Percentiles rank a stretch among this genome's conserved stretches.
Conservation (phyloP, 257 asterid species). For the Jasminum sambac region DNA sequence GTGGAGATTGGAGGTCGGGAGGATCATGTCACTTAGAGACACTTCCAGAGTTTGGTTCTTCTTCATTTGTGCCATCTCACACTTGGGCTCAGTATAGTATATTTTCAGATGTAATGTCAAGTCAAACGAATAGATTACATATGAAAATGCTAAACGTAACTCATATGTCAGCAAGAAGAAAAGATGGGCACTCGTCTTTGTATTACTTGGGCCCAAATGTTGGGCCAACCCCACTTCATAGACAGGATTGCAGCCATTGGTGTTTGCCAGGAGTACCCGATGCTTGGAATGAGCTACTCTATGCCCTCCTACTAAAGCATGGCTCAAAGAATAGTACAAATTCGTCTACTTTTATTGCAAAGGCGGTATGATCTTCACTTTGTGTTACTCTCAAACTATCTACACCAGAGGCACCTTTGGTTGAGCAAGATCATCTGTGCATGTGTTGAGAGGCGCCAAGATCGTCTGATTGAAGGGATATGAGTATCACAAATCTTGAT, state of each 20-base stretch:
- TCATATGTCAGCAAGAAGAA: conserved; percentile 69
- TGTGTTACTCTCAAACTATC: not conserved
- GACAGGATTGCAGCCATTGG: conserved; percentile 99
- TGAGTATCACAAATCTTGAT: conserved; percentile 21
- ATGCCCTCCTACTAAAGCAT: conserved; percentile 58
- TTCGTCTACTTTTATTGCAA: conserved; percentile 32
- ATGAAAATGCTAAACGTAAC: conserved; percentile 43
- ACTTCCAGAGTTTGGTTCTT: conserved; percentile 69
- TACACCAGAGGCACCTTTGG: conserved; percentile 20
- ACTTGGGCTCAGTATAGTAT: conserved; percentile 60
- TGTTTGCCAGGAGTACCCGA: conserved; percentile 93
- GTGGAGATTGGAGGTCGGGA: conserved; percentile 91
- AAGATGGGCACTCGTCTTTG: conserved; percentile 88
- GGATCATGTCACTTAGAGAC: conserved; percentile 79
- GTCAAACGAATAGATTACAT: conserved; percentile 34
- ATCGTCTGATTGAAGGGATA: conserved; percentile 23
- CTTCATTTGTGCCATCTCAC: conserved; percentile 64
- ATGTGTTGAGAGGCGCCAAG: conserved; percentile 17
- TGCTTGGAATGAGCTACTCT: conserved; percentile 84
- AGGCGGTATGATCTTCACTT: conserved; percentile 25
- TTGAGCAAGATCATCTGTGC: conserved; percentile 19
- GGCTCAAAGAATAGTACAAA: conserved; percentile 25
- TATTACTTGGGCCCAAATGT: conserved; percentile 62
- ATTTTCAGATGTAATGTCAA: conserved; percentile 37
- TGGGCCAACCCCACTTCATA: conserved; percentile 56